phyloP scores from a whole-genome alignment of 176 grass and related monocot species.

The Areca catechu region DNA sequence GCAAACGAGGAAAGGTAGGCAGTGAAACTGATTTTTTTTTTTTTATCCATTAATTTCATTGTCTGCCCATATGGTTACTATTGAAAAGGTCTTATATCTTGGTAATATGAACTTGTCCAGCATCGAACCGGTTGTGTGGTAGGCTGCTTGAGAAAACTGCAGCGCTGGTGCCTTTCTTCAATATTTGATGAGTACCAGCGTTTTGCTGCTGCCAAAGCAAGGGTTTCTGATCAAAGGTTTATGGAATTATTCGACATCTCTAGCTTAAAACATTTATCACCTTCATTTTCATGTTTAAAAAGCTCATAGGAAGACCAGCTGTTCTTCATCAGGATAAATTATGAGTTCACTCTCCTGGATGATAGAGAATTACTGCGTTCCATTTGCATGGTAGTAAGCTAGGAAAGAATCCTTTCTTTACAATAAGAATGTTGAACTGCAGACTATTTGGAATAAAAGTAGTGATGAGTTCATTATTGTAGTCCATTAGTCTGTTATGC shows the following conservation, averaged over 20 bases:
- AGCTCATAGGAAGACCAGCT: constrained; percentile 14
- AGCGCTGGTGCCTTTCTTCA: constrained; percentile 73
- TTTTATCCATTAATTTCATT: neutral
- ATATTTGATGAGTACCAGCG: constrained; percentile 90
- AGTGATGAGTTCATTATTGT: no score
- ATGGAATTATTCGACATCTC: constrained; percentile 67
- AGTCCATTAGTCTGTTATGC: no score
- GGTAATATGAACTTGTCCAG: constrained; percentile 32
- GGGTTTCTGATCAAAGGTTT: constrained; percentile 80
- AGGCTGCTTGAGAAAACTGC: constrained; percentile 79
- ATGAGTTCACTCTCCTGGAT: no score
- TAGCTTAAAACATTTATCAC: constrained; percentile 39
- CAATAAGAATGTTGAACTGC: no score
- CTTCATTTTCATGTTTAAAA: constrained; percentile 29
- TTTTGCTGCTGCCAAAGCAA: constrained; percentile 75
- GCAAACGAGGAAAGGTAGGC: constrained; percentile 88
- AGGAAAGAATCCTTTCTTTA: no score
- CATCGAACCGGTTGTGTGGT: constrained; percentile 87
- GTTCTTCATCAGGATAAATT: neutral
- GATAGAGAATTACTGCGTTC: no score
- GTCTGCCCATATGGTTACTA: neutral
- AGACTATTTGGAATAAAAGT: no score
- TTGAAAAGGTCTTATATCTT: constrained; percentile 1
- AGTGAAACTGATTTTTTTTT: neutral
- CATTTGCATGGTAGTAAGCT: no score